Base-by-base conservation (phyloP, 208 protist species). In the Crithidia bombi region DNA sequence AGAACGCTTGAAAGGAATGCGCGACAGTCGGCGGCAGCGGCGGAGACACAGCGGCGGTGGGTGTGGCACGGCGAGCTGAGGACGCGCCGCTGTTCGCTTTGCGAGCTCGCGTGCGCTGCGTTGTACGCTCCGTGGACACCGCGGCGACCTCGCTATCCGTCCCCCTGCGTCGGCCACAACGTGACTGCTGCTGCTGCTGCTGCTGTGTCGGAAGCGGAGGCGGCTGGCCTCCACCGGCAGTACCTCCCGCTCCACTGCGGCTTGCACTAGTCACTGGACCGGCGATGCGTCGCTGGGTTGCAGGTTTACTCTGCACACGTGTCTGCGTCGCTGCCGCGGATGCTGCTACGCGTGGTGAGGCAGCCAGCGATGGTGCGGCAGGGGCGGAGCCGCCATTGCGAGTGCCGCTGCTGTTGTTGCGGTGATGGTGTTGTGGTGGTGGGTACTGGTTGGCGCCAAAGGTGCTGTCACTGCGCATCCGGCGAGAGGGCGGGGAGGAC, bases 381-480 rank as follows among this genome's bases (percentile, higher is more conserved):
- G 59, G 69, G 5, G 69, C 38, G 1, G 50, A 32, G 14, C 35
- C 38, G 21, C 15, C 15, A 26, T 0, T 26, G 49, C 38, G 26
- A 35, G 44, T 26, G 43, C 36, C 28, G 35, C 50, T 46, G 65
- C 17, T 25, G 65, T 25, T 17, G 67, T 57, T 47, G 56, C 36
- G 19, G 35, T 35, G 28, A 26, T 35, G 67, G 17, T 33, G 56
- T 35, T 25, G 67, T 36, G 39, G 56, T 56, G 11, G 23, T 32
- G n/a, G 11, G 19, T 12, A 41, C 46, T n/a, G n/a, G 36, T 50
- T 41, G 49, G 32, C 33, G 39, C 11, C n/a, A 6, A 7, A n/a
- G 35, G n/a, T n/a, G 59, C 2, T 44, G 61, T 66, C 61, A 19
- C 46, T n/a, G 61, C 61, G 61, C 61, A 66, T 56, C 35, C 46